Evolutionary conservation across 306 rosid genomes (phyloP).

Genomic region (Ceratonia siliqua): DNA sequence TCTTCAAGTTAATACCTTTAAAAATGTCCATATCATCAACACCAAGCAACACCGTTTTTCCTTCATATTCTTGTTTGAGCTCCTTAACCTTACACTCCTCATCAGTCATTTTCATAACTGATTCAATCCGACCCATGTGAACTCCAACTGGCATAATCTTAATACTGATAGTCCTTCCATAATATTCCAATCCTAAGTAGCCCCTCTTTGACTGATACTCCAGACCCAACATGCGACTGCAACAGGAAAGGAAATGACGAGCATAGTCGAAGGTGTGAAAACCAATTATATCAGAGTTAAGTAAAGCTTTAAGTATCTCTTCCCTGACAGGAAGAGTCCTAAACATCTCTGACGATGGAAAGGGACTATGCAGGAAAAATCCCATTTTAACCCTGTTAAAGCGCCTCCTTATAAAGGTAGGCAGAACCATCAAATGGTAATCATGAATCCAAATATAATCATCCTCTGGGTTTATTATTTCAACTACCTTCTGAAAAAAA

Average conservation of each 20-base stretch:
- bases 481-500: constrained; percentile 71
- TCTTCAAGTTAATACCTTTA: constrained; percentile 77
- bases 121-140: constrained; percentile 78
- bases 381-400: constrained; percentile 77
- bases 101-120: constrained; percentile 62
- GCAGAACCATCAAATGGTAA: constrained; percentile 89
- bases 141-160: constrained; percentile 90
- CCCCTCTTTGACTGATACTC: constrained; percentile 86
- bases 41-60: constrained; percentile 74
- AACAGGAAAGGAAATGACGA: constrained; percentile 86
- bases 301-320: constrained; percentile 79
- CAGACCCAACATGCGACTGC: constrained; percentile 84
- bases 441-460: constrained; percentile 87
- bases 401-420: constrained; percentile 72
- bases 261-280: constrained; percentile 89
- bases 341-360: constrained; percentile 86
- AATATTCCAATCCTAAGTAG: constrained; percentile 82
- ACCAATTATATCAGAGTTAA: constrained; percentile 79
- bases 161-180: constrained; percentile 79
- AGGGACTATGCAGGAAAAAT: constrained; percentile 85
- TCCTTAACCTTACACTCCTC: constrained; percentile 58
- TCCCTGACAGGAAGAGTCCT: constrained; percentile 83
- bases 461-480: constrained; percentile 78
- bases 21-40: constrained; percentile 79
- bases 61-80: constrained; percentile 55